phyloP scores from a whole-genome alignment of 2,329 filamentous ascomycete species.

The Mariannaea elegans region DNA sequence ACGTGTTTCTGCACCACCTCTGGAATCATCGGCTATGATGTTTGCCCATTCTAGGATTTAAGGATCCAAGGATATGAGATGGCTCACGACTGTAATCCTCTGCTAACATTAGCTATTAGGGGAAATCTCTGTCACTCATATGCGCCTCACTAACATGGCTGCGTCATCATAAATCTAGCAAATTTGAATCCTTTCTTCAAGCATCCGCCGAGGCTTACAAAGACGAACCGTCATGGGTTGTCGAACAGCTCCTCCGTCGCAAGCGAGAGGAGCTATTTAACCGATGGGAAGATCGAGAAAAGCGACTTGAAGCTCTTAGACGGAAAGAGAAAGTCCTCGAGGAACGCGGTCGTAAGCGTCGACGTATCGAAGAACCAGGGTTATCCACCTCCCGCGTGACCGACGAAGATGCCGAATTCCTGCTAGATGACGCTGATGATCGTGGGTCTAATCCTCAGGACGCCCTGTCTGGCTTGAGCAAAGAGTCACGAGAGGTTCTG shows the following conservation, averaged over 20 bases:
- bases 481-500: constrained; percentile 79
- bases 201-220: constrained; percentile 55
- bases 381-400: constrained; percentile 38
- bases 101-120: constrained; percentile 54
- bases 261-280: constrained; percentile 72
- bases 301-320: constrained; percentile 71
- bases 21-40: background rate
- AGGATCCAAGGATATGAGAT: background rate
- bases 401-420: constrained; percentile 74
- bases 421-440: constrained; percentile 76
- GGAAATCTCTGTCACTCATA: constrained; percentile 91
- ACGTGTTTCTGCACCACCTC: constrained; percentile 31
- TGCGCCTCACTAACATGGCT: constrained; percentile 92
- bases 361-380: constrained; percentile 49
- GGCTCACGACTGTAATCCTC: background rate
- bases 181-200: constrained; percentile 62
- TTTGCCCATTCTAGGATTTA: background rate
- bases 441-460: constrained; percentile 44
- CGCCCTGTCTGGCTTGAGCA: constrained; percentile 69
- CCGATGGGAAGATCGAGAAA: constrained; percentile 77
- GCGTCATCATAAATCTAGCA: constrained; percentile 76
- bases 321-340: constrained; percentile 69
- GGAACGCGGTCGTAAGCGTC: constrained; percentile 56
- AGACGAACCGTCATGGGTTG: constrained; percentile 85
- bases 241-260: constrained; percentile 77